Base-by-base conservation (phyloP, 2,329 filamentous ascomycete species). In the Aspergillus niger region DNA sequence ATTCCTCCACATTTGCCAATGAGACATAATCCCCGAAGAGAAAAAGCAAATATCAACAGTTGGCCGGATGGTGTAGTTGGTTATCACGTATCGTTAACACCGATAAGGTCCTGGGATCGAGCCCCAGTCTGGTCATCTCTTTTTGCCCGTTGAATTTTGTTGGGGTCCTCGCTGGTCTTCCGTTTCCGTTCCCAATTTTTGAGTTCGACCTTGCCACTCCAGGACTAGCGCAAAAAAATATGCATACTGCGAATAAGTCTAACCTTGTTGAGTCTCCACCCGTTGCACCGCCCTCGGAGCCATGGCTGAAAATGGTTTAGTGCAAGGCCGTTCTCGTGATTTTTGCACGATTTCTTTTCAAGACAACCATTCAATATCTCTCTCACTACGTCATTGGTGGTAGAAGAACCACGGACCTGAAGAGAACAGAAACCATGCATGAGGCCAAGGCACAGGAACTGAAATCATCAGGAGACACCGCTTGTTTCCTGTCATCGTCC, bases 21-120 rank as follows among this genome's bases (percentile, higher is more conserved):
- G 5, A 11, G 15, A 36, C 11, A 36, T 36, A 6, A 36, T 13
- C 1, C 2, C 32, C 5, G 11, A 13, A 13, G 0, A 36, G 11
- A 11, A 8, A 10, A 7, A 28, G 17, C 26, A 10, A 22, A 13
- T 5, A 32, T 22, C 39, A 44, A 47, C 26, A 26, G 10, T 20
- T 59, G 58, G 58, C 58, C 32, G 58, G 58, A 53, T 60, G 58
- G 58, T 57, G 58, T 60, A 60, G 58, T 60, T 60, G 58, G 58
- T 73, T 69, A 72, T 73, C 71, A 72, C 71, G 68, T 72, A 69
- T 72, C 70, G 69, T 72, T 73, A 71, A 73, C 71, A 73, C 69
- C 65, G 67, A 70, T 65, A 69, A 70, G 68, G 68, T 70, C 68
- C 65, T 67, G 63, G 67, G 68, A 67, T 70, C 68, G 61, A 70